Base-by-base conservation (phyloP, 1,139 yeast genomes). In the Diutina catenulata region DNA sequence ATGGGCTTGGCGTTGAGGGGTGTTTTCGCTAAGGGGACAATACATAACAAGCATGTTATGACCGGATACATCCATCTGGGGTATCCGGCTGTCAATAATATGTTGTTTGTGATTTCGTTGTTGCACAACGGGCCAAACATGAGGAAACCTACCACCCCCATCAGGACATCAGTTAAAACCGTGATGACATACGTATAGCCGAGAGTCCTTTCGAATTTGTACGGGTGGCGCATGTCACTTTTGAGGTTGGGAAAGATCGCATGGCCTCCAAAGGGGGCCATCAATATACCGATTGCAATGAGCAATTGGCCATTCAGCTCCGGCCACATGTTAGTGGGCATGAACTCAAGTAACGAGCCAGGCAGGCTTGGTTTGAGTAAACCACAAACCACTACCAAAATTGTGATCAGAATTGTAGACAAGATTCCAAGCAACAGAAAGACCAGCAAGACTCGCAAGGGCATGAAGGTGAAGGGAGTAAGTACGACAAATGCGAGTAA, bases 11-110 rank as follows among this genome's bases (percentile, higher is more conserved):
- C 36, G 11, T 33, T 33, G n/a, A 33, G 20, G 0, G 97, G 95
- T 1, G 91, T 75, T 52, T 88, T 88, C 1, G 95, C 87, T 33
- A 87, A 57, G 1, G 97, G 96, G 21, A 88, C 75, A 29, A 87
- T 50, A 28, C 94, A 83, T 63, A 87, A 81, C 37, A 84, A 60
- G 0, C 70, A 69, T 39, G 91, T 80, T 39, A 88, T 68, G 27
- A 76, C 49, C 3, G 75, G 73, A 41, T 77, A 74, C 8, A 81
- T 63, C 66, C 77, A 74, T 2, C 52, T 42, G 0, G 96, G 95
- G 49, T 83, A 86, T 0, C 94, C 94, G 6, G 68, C 57, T 1
- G 86, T 79, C 20, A 69, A 52, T 38, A 88, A 58, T 20, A 88
- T 67, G 51, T 78, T 82, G 50, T 78, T 82, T 5, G 96, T 86